Base-by-base conservation (phyloP, 2,329 filamentous ascomycete species). In the Aspergillus neoniger region DNA sequence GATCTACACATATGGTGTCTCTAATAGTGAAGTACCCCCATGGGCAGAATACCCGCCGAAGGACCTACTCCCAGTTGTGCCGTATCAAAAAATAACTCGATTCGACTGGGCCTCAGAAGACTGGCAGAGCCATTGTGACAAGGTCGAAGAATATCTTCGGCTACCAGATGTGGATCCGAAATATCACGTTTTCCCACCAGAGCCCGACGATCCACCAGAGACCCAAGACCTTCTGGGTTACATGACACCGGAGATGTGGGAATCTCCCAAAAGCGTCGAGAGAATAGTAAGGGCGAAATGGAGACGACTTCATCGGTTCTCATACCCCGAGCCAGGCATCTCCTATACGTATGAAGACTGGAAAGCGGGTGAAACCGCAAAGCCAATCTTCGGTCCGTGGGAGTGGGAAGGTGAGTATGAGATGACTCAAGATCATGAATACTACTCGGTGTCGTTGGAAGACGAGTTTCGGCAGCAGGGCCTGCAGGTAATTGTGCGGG, bases 381-480 rank as follows among this genome's bases (percentile, higher is more conserved):
- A 53, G 0, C 51, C 51, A 10, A 53, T 53, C 8, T 10, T 53
- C 36, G 36, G 51, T 5, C 36, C 51, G 7, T 53, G 36, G 36
- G 4, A 23, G 23, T 28, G 2, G 17, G 17, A 41, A 9, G 5
- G 23, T 17, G 2, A 28, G 30, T 53, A 39, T 25, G 14, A 53
- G 4, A 4, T 12, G 51, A 36, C 36, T 23, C 36, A 21, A 4
- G 49, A 64, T 52, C 64, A 66, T 41, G 32, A 57, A 3, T 63
- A 56, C 56, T 63, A 66, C 36, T 51, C n/a, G 12, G 49, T 65
- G n/a, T 49, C 51, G 17, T 55, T 66, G 21, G 58, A 66, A 14
- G 39, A 66, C 6, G 43, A 58, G 2, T 64, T 65, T 30, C 60
- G 63, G 36, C 43, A 59, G 14, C n/a, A 61, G 28, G 64, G 64